These are phyloP conservation scores for Escallonia rubra DNA, from an alignment of 129 eudicot genomes.

Conservation along the genomic window DNA sequence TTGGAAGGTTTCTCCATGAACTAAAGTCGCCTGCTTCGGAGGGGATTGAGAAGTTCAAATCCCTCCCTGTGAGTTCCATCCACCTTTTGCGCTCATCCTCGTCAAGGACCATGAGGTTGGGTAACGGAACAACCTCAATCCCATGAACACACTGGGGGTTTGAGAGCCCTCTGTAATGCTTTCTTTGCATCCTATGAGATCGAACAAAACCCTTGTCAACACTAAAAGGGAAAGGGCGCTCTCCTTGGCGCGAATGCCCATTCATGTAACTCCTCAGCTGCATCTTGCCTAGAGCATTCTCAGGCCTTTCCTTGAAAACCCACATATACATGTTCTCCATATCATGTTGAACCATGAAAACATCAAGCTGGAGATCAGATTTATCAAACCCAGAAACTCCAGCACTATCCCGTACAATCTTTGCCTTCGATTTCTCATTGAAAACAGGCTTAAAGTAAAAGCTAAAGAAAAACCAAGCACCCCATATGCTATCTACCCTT, in stretches of 20 bases:
- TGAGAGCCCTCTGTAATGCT: slow-evolving; percentile 83
- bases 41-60: slow-evolving; percentile 54
- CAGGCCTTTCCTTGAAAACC: slow-evolving; percentile 86
- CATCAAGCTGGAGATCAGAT: slow-evolving; percentile 73
- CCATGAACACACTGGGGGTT: slow-evolving; percentile 93
- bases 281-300: slow-evolving; percentile 86
- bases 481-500: slow-evolving; percentile 86
- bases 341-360: slow-evolving; percentile 88
- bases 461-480: slow-evolving; percentile 89
- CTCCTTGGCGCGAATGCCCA: slow-evolving; percentile 92
- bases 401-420: slow-evolving; percentile 45
- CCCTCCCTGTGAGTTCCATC: slow-evolving; percentile 76
- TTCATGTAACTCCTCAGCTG: slow-evolving; percentile 95
- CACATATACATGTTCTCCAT: slow-evolving; percentile 99
- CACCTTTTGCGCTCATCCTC: slow-evolving; percentile 79
- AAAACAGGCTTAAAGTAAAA: slow-evolving; percentile 72
- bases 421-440: slow-evolving; percentile 74
- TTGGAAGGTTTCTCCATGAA: slow-evolving; percentile 77
- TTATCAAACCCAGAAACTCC: slow-evolving; percentile 81
- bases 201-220: slow-evolving; percentile 80
- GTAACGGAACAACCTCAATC: slow-evolving; percentile 58
- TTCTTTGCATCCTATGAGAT: slow-evolving; percentile 87
- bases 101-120: slow-evolving; percentile 45
- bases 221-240: slow-evolving; percentile 84
- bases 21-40: slow-evolving; percentile 73